phyloP scores from a whole-genome alignment of 2,329 filamentous ascomycete species.

The Hymenoscyphus fraxineus region DNA sequence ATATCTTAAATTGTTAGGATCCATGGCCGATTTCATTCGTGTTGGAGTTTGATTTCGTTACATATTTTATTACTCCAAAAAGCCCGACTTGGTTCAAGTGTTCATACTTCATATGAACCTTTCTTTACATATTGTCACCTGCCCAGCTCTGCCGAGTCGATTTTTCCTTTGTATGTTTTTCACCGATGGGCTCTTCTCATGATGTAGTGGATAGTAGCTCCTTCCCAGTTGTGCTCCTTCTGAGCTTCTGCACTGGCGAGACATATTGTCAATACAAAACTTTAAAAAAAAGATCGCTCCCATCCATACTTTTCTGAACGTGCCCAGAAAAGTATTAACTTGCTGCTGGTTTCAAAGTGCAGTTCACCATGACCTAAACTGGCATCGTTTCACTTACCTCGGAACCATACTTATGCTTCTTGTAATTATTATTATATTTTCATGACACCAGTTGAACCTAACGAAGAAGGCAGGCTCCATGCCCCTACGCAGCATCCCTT shows the following conservation, averaged over 20 bases:
- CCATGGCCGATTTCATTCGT: constrained; percentile 1
- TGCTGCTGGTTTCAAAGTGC: background rate
- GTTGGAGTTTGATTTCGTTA: constrained; percentile 14
- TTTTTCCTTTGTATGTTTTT: constrained; percentile 8
- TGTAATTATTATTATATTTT: background rate
- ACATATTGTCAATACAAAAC: constrained; percentile 2
- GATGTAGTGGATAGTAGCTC: constrained; percentile 14
- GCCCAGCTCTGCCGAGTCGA: constrained; percentile 11
- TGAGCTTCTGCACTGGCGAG: background rate
- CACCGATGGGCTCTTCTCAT: constrained; percentile 3
- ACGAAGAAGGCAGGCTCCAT: constrained; percentile 4
- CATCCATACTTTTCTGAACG: background rate
- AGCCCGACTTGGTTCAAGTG: constrained; percentile 12
- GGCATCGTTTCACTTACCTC: background rate
- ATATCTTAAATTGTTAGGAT: constrained; percentile 8
- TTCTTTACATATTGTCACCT: constrained; percentile 4
- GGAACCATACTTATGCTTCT: background rate
- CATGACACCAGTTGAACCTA: background rate
- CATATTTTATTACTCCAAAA: constrained; percentile 13
- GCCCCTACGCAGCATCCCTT: constrained; percentile 7
- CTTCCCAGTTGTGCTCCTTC: constrained; percentile 11
- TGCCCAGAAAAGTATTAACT: background rate
- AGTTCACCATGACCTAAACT: background rate
- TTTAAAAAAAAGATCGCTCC: background rate
- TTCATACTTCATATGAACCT: constrained; percentile 10